Evolutionary conservation across 441 rosid species (phyloP).

Genomic region (Isatis lusitanica): DNA sequence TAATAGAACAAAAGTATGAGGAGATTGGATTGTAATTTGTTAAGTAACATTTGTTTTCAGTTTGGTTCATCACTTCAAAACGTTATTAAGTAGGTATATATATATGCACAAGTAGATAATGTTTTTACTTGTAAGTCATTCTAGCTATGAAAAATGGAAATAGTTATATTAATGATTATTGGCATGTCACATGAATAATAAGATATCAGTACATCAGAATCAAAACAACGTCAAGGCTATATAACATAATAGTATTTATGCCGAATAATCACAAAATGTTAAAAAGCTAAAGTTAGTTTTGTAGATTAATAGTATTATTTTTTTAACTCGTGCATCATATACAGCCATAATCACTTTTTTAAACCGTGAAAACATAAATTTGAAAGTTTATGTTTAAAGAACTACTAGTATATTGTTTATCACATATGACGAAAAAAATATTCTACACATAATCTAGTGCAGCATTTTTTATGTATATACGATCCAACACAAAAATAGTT

Average conservation of each 20-base stretch:
- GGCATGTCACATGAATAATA: background rate
- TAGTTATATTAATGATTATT: background rate
- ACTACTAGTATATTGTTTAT: background rate
- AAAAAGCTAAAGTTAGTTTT: background rate
- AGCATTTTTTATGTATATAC: background rate
- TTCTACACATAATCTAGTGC: background rate
- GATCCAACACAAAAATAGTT: background rate
- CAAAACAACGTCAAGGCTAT: too few relatives aligned
- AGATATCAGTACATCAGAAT: too few relatives aligned
- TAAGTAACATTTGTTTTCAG: background rate
- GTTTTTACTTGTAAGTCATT: background rate
- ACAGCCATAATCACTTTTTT: too few relatives aligned
- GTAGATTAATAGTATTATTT: too few relatives aligned
- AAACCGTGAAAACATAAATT: too few relatives aligned
- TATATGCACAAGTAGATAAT: background rate
- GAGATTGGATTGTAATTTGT: background rate
- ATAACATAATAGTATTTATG: too few relatives aligned
- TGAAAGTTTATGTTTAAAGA: too few relatives aligned
- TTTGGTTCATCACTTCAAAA: background rate
- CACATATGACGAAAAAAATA: background rate
- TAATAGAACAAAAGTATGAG: background rate
- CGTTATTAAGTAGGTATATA: background rate
- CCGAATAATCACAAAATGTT: too few relatives aligned
- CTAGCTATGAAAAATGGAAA: background rate
- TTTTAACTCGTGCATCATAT: too few relatives aligned